These are phyloP conservation scores for Blastobotrys capitulatus DNA, from an alignment of 1,139 yeast genomes.

Conservation along the genomic window DNA sequence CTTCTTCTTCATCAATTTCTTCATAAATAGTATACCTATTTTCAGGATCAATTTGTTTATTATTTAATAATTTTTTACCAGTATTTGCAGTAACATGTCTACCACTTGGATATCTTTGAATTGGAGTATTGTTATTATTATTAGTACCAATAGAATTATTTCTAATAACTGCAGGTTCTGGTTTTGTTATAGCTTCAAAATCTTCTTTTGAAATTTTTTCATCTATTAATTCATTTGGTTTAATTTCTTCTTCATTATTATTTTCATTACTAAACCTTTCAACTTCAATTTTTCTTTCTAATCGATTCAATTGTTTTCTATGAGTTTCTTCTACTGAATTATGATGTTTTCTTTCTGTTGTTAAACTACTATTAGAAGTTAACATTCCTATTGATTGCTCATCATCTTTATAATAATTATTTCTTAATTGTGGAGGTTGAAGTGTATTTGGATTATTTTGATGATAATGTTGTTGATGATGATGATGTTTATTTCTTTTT, in stretches of 20 bases:
- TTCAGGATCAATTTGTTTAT: background rate
- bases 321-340: background rate
- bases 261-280: background rate
- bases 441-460: too few species aligned
- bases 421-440: conserved; percentile 2
- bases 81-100: background rate
- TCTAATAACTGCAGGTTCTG: background rate
- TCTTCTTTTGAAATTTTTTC: background rate
- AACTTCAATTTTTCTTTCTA: conserved; percentile 3
- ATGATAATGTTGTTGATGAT: background rate
- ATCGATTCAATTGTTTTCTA: conserved; percentile 1
- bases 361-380: background rate
- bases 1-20: background rate
- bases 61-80: background rate
- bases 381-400: background rate
- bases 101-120: background rate
- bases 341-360: background rate
- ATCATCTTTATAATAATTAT: background rate
- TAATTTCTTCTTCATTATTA: background rate
- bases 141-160: too few species aligned
- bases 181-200: background rate
- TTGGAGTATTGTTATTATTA: background rate
- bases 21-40: background rate
- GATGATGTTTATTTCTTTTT: background rate
- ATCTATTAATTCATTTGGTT: background rate